These are phyloP conservation scores for Chlamydomonas sphaeroides DNA, from an alignment of 139 green algal species.

Conservation along the genomic window DNA sequence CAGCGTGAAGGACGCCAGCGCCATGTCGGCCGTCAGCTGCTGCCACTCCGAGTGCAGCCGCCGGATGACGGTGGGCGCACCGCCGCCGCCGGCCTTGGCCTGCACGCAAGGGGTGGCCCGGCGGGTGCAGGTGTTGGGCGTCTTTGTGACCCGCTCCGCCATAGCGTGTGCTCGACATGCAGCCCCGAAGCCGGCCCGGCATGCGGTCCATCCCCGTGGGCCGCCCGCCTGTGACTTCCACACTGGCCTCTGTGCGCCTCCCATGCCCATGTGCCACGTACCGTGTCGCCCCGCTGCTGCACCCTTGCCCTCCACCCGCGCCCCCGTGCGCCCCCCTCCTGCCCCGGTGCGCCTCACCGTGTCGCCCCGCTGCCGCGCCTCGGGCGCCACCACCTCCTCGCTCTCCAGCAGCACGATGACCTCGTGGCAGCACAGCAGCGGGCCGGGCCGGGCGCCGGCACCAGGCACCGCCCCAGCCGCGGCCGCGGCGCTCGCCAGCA, in stretches of 20 bases:
- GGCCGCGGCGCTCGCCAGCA: not conserved
- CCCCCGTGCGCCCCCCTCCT: no score
- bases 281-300: no score
- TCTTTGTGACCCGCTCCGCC: no score
- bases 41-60: slow-evolving; percentile 76
- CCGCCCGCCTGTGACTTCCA: no score
- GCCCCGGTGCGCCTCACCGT: slow-evolving; percentile 21
- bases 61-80: slow-evolving; percentile 53
- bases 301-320: no score
- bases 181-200: no score
- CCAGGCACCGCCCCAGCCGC: not conserved
- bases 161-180: no score
- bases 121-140: no score
- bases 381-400: slow-evolving; percentile 63
- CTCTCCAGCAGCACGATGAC: slow-evolving; percentile 73
- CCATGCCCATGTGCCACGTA: no score
- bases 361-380: no score
- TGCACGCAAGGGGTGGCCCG: not conserved
- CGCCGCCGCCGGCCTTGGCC: not conserved
- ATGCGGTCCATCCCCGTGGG: not conserved
- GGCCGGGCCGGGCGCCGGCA: not conserved
- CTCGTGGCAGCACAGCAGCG: slow-evolving; percentile 14
- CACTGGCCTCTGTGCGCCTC: no score
- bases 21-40: slow-evolving; percentile 72
- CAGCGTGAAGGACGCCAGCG: slow-evolving; percentile 79